Evolutionary conservation across 2,329 filamentous ascomycete species (phyloP).

Genomic region (Pseudopyricularia cyperi): DNA sequence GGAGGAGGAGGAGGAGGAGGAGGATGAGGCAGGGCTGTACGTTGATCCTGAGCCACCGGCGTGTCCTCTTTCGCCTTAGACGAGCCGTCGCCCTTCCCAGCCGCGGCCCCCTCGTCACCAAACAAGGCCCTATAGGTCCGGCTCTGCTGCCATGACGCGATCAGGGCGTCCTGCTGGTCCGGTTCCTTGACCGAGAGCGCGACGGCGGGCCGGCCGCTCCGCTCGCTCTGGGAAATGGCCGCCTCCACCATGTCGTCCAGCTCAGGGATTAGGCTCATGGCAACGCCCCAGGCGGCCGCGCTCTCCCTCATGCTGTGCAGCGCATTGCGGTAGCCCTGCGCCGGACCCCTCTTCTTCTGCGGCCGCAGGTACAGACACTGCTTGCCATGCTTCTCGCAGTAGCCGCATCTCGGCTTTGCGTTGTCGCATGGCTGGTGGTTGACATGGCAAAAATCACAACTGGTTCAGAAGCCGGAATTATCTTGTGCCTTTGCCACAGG

Average conservation of each 20-base stretch:
- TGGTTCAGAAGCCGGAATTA: slow-evolving; percentile 8
- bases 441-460: slow-evolving; percentile 32
- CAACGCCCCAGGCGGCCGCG: slow-evolving; percentile 23
- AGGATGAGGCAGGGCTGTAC: neutral
- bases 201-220: slow-evolving; percentile 15
- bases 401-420: slow-evolving; percentile 29
- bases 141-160: slow-evolving; percentile 21
- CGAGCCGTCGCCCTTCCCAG: neutral
- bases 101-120: slow-evolving; percentile 8
- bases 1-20: neutral
- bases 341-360: slow-evolving; percentile 23
- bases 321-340: slow-evolving; percentile 23
- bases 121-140: slow-evolving; percentile 21
- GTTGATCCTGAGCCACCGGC: neutral
- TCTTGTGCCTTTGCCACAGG: neutral
- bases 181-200: slow-evolving; percentile 21
- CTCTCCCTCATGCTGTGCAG: slow-evolving; percentile 25
- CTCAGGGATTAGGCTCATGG: slow-evolving; percentile 20
- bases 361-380: slow-evolving; percentile 22
- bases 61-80: neutral
- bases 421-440: slow-evolving; percentile 36
- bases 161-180: slow-evolving; percentile 21
- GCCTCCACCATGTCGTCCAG: slow-evolving; percentile 21
- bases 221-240: slow-evolving; percentile 15
- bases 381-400: slow-evolving; percentile 26